phyloP scores from a whole-genome alignment of 1,284 basidiomycete species.

The Tilletia walkeri region DNA sequence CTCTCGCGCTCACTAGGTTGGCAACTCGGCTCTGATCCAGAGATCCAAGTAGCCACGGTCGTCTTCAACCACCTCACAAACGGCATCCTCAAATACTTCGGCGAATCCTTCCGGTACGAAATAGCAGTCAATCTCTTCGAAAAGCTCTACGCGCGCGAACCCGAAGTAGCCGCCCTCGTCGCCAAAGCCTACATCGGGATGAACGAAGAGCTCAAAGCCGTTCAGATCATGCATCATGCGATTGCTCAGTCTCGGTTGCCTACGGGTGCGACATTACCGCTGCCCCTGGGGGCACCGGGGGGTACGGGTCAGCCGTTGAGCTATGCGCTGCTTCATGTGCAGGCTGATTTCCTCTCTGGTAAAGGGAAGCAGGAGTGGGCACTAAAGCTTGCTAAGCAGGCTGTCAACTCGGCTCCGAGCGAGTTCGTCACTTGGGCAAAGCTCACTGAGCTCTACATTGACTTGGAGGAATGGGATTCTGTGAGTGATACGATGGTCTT shows the following conservation, averaged over 20 bases:
- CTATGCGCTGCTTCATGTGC: constrained; percentile 88
- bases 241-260: constrained; percentile 57
- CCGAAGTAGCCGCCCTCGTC: constrained; percentile 83
- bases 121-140: constrained; percentile 93
- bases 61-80: constrained; percentile 95
- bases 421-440: constrained; percentile 99
- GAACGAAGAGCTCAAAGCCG: constrained; percentile 92
- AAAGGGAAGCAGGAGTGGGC: constrained; percentile 78
- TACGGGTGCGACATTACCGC: constrained; percentile 12
- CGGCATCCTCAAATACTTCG: constrained; percentile 94
- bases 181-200: constrained; percentile 92
- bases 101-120: constrained; percentile 79
- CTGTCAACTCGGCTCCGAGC: constrained; percentile 94
- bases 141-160: constrained; percentile 77
- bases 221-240: constrained; percentile 84
- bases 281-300: not conserved
- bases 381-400: constrained; percentile 80
- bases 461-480: constrained; percentile 76
- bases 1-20: constrained; percentile 61
- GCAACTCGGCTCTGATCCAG: constrained; percentile 97
- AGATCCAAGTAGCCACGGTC: constrained; percentile 96
- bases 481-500: not conserved
- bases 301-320: constrained; percentile 57
- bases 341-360: constrained; percentile 85
- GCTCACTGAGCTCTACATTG: constrained; percentile 89